Evolutionary conservation across 73 alveolate genomes (phyloP).

Genomic region (Strombidium stylifer): DNA sequence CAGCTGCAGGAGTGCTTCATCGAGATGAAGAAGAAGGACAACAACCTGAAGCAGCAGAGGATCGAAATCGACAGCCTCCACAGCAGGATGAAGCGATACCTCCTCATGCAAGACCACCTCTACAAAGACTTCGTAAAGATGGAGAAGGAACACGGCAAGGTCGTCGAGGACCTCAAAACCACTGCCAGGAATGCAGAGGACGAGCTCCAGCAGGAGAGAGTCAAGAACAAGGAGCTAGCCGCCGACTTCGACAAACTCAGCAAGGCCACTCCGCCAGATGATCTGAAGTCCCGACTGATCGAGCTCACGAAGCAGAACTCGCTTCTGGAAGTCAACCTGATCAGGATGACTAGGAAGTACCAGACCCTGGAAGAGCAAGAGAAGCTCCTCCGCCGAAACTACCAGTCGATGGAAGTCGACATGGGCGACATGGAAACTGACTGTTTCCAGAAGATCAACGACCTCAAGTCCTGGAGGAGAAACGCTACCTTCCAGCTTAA

Average conservation of each 20-base stretch:
- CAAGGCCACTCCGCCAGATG: background rate
- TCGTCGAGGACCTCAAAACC: conserved; percentile 17
- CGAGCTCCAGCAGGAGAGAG: conserved; percentile 35
- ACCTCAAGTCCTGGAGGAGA: conserved; percentile 58
- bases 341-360: conserved; percentile 57
- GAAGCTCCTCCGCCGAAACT: conserved; percentile 45
- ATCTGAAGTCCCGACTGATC: conserved; percentile 29
- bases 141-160: conserved; percentile 43
- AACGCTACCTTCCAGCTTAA: conserved; percentile 55
- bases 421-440: conserved; percentile 59
- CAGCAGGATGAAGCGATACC: conserved; percentile 49
- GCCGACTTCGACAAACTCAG: conserved; percentile 24
- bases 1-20: conserved; percentile 64
- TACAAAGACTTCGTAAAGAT: conserved; percentile 62
- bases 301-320: conserved; percentile 69
- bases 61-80: conserved; percentile 46
- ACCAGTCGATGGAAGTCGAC: conserved; percentile 61
- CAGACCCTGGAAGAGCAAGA: conserved; percentile 56
- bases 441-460: conserved; percentile 42
- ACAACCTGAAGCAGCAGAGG: conserved; percentile 17
- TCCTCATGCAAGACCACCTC: conserved; percentile 75
- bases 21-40: conserved; percentile 60
- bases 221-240: conserved; percentile 7
- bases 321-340: conserved; percentile 72
- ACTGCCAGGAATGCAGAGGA: conserved; percentile 29